These are phyloP conservation scores for Pseudofabraea citricarpa DNA, from an alignment of 2,329 filamentous ascomycete genomes.

Conservation along the genomic window DNA sequence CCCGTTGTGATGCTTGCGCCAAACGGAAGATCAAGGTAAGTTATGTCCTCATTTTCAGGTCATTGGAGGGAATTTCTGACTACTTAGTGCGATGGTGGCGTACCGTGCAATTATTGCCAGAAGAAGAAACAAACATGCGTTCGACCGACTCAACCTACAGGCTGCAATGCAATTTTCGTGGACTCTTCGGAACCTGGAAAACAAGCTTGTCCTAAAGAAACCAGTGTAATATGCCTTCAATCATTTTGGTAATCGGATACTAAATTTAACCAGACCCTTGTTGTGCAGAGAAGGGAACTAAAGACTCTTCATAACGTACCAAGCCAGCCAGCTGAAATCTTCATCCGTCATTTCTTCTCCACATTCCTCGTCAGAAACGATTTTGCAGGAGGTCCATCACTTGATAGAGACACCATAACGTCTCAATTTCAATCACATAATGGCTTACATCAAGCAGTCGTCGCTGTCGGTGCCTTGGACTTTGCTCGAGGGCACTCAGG, in stretches of 20 bases:
- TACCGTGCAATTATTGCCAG: slow-evolving; percentile 15
- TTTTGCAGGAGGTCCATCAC: slow-evolving; percentile 5
- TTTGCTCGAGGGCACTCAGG: slow-evolving; percentile 3
- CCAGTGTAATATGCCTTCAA: too few species aligned
- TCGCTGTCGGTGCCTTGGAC: slow-evolving; percentile 16
- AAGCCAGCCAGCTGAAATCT: slow-evolving; percentile 1
- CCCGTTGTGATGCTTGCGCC: slow-evolving; percentile 14
- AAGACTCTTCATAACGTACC: too few species aligned
- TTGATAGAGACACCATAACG: slow-evolving; percentile 9
- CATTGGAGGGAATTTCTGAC: slow-evolving; percentile 4
- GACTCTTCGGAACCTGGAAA: too few species aligned
- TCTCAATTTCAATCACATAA: slow-evolving; percentile 10
- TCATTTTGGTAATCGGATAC: too few species aligned
- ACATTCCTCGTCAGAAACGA: slow-evolving; percentile 14
- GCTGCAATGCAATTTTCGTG: too few species aligned
- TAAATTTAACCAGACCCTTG: too few species aligned
- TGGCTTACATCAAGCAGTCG: slow-evolving; percentile 13
- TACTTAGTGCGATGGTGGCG: slow-evolving; percentile 14
- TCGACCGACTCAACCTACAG: too few species aligned
- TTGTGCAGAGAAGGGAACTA: too few species aligned
- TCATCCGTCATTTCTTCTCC: slow-evolving; percentile 13
- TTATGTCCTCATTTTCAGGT: too few species aligned
- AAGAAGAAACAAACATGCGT: too few species aligned
- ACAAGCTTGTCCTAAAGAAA: too few species aligned
- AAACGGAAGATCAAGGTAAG: slow-evolving; percentile 15